Evolutionary conservation across 1,139 yeast species (phyloP).

Genomic region (Blastobotrys niveus): DNA sequence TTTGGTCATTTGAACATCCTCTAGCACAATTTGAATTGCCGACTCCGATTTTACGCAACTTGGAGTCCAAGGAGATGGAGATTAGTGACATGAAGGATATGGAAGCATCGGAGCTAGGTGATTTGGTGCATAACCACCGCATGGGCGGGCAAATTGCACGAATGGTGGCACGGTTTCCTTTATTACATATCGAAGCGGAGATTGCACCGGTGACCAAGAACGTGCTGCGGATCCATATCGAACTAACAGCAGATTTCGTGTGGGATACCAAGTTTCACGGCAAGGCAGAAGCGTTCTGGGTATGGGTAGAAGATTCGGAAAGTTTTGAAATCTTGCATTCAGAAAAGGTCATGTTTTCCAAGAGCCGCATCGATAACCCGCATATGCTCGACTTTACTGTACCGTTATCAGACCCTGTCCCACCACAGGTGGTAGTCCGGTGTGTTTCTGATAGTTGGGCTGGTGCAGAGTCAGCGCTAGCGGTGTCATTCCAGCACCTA

Average conservation of each 20-base stretch:
- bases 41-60: conserved; percentile 39
- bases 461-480: conserved; percentile 71
- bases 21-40: conserved; percentile 56
- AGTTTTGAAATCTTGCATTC: conserved; percentile 65
- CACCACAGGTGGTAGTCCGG: conserved; percentile 77
- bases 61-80: conserved; percentile 60
- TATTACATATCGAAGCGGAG: conserved; percentile 64
- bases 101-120: conserved; percentile 76
- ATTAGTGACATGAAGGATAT: conserved; percentile 71
- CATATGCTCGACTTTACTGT: conserved; percentile 89
- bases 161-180: conserved; percentile 68
- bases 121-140: conserved; percentile 71
- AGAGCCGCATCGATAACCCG: conserved; percentile 48
- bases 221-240: conserved; percentile 76
- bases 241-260: conserved; percentile 64
- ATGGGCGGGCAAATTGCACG: conserved; percentile 63
- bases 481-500: conserved; percentile 85
- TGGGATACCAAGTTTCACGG: conserved; percentile 88
- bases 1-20: conserved; percentile 93
- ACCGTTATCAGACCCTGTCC: conserved; percentile 81
- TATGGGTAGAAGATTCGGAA: conserved; percentile 76
- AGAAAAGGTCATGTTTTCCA: conserved; percentile 68
- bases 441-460: conserved; percentile 84
- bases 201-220: conserved; percentile 86
- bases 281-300: conserved; percentile 86